These are phyloP conservation scores for Botrytis byssoidea DNA, from an alignment of 2,329 filamentous ascomycete species.

Conservation along the genomic window DNA sequence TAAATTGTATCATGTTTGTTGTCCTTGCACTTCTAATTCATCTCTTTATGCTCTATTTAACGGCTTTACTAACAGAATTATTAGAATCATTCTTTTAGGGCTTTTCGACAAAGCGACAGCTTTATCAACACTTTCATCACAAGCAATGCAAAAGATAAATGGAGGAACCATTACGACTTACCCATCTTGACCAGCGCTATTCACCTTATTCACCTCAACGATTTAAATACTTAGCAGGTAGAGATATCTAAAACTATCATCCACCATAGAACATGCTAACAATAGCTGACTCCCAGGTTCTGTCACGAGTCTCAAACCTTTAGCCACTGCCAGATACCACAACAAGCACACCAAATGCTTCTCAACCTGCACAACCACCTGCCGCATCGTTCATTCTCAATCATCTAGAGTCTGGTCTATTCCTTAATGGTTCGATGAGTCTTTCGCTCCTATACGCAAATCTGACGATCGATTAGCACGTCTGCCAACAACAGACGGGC, in stretches of 20 bases:
- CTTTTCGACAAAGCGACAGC: background rate
- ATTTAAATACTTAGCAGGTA: fast-evolving
- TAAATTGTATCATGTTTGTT: background rate
- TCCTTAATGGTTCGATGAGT: background rate
- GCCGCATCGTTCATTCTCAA: background rate
- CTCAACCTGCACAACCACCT: background rate
- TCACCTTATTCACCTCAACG: background rate
- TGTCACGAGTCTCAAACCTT: background rate
- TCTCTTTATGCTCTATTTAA: background rate
- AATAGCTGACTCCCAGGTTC: background rate
- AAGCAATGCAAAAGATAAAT: background rate
- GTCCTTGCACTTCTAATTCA: background rate
- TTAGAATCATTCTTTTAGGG: fast-evolving
- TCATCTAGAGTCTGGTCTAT: background rate
- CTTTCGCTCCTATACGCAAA: background rate
- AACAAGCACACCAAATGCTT: background rate
- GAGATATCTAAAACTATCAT: background rate
- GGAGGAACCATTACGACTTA: background rate
- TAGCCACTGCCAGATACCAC: background rate
- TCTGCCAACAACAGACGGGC: background rate
- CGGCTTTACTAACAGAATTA: background rate
- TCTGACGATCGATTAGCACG: background rate
- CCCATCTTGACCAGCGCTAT: background rate
- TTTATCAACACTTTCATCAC: background rate
- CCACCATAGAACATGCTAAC: background rate